Conservation (phyloP, 2,329 filamentous ascomycete genomes). For the Pseudonectria buxi region DNA sequence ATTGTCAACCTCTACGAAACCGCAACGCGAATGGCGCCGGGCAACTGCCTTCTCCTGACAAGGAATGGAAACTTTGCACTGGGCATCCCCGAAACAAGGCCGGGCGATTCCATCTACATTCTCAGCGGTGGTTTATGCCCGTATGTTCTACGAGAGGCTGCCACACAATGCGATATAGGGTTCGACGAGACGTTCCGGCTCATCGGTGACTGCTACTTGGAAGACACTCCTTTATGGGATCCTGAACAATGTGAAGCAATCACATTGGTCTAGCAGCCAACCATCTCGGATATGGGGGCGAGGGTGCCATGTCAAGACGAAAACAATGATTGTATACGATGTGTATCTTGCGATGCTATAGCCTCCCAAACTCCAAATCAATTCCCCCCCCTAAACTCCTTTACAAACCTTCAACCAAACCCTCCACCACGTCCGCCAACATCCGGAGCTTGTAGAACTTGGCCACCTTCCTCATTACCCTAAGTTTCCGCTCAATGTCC, state of each 20-base stretch:
- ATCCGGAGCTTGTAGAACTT: constrained; percentile 75
- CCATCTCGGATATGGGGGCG: not conserved
- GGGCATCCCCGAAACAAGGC: constrained; percentile 6
- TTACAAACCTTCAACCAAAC: constrained; percentile 45
- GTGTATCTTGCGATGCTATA: constrained; percentile 4
- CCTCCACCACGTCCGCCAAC: constrained; percentile 67
- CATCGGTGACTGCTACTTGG: constrained; percentile 11
- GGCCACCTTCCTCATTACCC: constrained; percentile 68
- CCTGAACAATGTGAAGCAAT: constrained; percentile 3
- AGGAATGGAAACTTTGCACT: constrained; percentile 6
- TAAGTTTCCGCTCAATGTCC: constrained; percentile 58
- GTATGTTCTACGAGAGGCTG: too few relatives aligned
- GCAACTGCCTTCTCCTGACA: constrained; percentile 9
- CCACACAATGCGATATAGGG: too few relatives aligned
- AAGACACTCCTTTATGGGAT: constrained; percentile 4
- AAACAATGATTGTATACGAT: not conserved
- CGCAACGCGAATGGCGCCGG: constrained; percentile 6
- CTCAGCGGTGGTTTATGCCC: constrained; percentile 14
- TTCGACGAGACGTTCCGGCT: constrained; percentile 7
- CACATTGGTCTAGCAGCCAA: constrained; percentile 5
- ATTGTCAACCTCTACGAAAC: constrained; percentile 1
- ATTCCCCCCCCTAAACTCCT: constrained; percentile 9
- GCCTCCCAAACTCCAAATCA: constrained; percentile 14
- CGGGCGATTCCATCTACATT: constrained; percentile 8
- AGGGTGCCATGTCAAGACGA: not conserved